These are phyloP conservation scores for Ottelia alismoides DNA, from an alignment of 106 monocot genomes.

Conservation along the genomic window DNA sequence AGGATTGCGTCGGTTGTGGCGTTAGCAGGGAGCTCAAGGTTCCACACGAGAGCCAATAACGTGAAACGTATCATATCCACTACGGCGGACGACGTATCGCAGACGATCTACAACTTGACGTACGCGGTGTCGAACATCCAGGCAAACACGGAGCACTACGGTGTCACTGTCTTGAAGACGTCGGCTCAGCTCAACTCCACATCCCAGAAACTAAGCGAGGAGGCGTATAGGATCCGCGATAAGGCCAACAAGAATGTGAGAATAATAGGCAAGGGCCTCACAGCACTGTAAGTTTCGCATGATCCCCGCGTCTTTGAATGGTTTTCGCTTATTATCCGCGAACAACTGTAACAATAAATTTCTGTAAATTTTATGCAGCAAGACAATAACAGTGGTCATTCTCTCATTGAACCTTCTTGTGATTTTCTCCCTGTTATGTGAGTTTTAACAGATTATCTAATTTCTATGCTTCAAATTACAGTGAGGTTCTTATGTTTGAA, in stretches of 20 bases:
- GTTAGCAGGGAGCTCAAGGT: conserved; percentile 37
- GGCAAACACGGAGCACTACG: conserved; percentile 18
- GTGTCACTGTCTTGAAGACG: conserved; percentile 9
- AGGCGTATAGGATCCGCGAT: conserved; percentile 37
- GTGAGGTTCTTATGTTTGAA: background rate
- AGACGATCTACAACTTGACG: conserved; percentile 62
- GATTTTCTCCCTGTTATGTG: conserved; percentile 38
- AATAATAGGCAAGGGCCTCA: conserved; percentile 46
- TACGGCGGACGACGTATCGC: conserved; percentile 49
- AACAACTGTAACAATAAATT: too few species aligned
- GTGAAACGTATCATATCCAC: conserved; percentile 41
- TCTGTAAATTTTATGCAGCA: conserved; percentile 28
- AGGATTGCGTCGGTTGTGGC: conserved; percentile 66
- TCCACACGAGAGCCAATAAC: conserved; percentile 47
- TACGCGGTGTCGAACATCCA: conserved; percentile 39
- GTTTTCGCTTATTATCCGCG: too few species aligned
- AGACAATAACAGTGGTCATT: conserved; percentile 27
- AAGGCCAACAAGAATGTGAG: conserved; percentile 40
- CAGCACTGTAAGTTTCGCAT: conserved; percentile 70
- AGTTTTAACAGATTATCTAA: conserved; percentile 4
- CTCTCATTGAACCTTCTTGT: conserved; percentile 28
- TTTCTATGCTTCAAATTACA: background rate
- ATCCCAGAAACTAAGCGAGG: conserved; percentile 28
- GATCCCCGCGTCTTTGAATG: too few species aligned
- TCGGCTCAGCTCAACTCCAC: conserved; percentile 33